These are phyloP conservation scores for Bruguiera hainesii DNA, from an alignment of 441 rosid species.

Conservation along the genomic window DNA sequence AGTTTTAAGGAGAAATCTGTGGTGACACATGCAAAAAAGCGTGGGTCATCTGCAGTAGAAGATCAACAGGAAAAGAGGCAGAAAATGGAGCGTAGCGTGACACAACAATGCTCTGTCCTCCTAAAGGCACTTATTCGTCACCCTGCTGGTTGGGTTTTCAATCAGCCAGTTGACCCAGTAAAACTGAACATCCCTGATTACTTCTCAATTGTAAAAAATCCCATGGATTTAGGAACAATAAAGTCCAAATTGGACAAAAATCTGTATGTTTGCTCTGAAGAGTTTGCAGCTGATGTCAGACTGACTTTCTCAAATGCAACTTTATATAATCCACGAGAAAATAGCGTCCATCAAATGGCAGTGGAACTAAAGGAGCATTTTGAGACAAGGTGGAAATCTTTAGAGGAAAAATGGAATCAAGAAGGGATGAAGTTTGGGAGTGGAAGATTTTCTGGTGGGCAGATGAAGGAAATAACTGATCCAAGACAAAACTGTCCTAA, in stretches of 20 bases:
- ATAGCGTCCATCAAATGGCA: constrained; percentile 42
- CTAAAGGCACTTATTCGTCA: constrained; percentile 41
- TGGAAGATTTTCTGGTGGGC: constrained; percentile 17
- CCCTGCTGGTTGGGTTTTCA: constrained; percentile 48
- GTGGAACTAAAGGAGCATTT: constrained; percentile 39
- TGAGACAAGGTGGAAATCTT: constrained; percentile 60
- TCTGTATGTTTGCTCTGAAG: constrained; percentile 28
- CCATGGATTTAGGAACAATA: constrained; percentile 66
- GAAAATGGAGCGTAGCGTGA: constrained; percentile 49
- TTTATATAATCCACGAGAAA: constrained; percentile 46
- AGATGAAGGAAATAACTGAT: constrained; percentile 31
- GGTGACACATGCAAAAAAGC: constrained; percentile 34
- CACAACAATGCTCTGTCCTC: constrained; percentile 48
- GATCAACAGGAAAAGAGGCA: constrained; percentile 44
- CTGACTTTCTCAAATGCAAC: constrained; percentile 54
- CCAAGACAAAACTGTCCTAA: constrained; percentile 29
- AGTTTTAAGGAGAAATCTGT: constrained; percentile 18
- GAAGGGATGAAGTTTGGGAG: constrained; percentile 24
- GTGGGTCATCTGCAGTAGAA: constrained; percentile 34
- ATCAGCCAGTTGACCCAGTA: constrained; percentile 47
- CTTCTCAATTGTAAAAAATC: constrained; percentile 36
- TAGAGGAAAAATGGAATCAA: constrained; percentile 42
- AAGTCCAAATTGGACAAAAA: constrained; percentile 39
- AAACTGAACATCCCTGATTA: constrained; percentile 45
- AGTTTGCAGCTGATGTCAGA: constrained; percentile 49